Base-by-base conservation (phyloP, 2,329 filamentous ascomycete species). In the Pestalotiopsis sp. region DNA sequence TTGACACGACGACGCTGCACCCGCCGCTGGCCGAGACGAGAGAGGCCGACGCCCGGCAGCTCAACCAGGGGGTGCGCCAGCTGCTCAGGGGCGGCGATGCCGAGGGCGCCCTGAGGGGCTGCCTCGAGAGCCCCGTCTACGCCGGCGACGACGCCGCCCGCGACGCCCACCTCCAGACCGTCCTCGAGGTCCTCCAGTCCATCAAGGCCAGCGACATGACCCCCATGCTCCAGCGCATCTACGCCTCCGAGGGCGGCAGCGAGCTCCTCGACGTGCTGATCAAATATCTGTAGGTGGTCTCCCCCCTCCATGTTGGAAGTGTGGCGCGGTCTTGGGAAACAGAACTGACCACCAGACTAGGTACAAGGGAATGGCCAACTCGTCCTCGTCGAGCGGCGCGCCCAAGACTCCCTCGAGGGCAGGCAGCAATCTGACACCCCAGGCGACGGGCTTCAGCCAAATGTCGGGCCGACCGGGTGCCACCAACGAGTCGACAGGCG, bases 131-230 rank as follows among this genome's bases (percentile, higher is more conserved):
- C 75, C 93, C 93, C 45, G 94, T 97, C 41, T 98, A 91, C 77
- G 89, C 86, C 67, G 89, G 87, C 20, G 81, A 81, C 52, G 87
- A 89, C 64, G 80, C 76, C 9, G 87, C 87, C 71, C 81, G 97
- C 91, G 94, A 97, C 73, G 86, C 94, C 38, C 94, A 98, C 80
- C 85, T 97, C 72, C 90, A 93, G 73, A 95, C 93, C 23, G 92
- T 99, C 56, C 90, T 94, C 70, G 96, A 99, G 83, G 95, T 98
- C 69, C 86, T 99, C 73, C 95, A 97, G 82, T 96, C 94, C 23
- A 98, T 98, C 83, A 95, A 97, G 80, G 94, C 96, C 78, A 93
- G 93, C 75, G 96, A 99, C 75, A 98, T 98, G 93, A 94, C 91
- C 72, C 92, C 93, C 14, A 90, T 98, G 76, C 85, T 99, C 73